Percentiles rank a stretch among this genome's conserved stretches.
phyloP scores from a whole-genome alignment of 2,329 filamentous ascomycete species.

The Paracorniculantispora psalliotae region DNA sequence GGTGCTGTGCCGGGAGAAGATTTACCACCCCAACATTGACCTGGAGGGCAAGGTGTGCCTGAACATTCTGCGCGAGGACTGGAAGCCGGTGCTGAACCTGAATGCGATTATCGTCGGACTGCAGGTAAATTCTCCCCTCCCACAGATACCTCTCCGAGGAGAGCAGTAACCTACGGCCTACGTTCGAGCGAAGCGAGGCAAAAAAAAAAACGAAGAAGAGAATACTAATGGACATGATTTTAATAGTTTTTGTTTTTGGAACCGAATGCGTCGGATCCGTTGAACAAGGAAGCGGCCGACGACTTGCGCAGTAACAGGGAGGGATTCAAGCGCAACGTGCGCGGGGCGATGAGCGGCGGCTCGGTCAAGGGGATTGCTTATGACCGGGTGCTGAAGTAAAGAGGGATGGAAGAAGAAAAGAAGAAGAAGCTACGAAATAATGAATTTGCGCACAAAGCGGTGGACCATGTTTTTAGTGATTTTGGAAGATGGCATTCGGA shows the following conservation, averaged over 20 bases:
- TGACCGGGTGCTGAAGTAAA: slow-evolving; percentile 69
- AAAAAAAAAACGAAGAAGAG: neutral
- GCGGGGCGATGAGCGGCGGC: slow-evolving; percentile 76
- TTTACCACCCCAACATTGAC: slow-evolving; percentile 99
- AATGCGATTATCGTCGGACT: slow-evolving; percentile 95
- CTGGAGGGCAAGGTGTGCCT: slow-evolving; percentile 96
- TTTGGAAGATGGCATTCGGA: neutral
- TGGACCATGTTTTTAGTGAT: neutral
- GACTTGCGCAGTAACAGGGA: slow-evolving; percentile 84
- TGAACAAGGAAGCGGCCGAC: slow-evolving; percentile 97
- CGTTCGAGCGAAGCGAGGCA: neutral
- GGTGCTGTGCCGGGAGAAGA: slow-evolving; percentile 95
- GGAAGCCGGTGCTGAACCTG: slow-evolving; percentile 96
- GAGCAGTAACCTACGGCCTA: neutral
- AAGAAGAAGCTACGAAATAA: neutral
- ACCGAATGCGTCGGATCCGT: slow-evolving; percentile 92
- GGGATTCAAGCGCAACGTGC: slow-evolving; percentile 86
- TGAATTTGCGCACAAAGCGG: slow-evolving; percentile 2
- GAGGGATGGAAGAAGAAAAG: too few species aligned
- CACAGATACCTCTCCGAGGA: neutral
- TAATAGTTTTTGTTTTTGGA: slow-evolving; percentile 92
- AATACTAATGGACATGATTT: neutral
- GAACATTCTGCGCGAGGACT: slow-evolving; percentile 95
- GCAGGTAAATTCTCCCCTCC: slow-evolving; percentile 51
- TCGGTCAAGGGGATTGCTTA: slow-evolving; percentile 67